Conservation (phyloP, 1,284 basidiomycete species). For the Trametes sp. region DNA sequence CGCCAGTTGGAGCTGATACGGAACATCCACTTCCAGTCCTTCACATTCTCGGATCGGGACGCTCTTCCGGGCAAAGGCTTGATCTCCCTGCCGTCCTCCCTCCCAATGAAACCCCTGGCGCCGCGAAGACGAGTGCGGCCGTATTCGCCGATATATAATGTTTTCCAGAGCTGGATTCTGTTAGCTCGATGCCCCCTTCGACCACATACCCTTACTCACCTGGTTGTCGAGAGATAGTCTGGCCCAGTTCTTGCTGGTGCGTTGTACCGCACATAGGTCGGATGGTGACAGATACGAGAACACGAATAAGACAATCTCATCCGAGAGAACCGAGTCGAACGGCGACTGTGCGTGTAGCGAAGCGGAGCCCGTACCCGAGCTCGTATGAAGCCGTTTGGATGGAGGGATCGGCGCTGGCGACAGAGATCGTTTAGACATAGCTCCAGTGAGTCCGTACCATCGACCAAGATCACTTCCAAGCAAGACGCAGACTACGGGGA, state of each 20-base stretch:
- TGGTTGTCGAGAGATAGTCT: conserved; percentile 67
- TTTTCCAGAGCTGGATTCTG: conserved; percentile 61
- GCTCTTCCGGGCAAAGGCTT: conserved; percentile 63
- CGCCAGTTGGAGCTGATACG: conserved; percentile 82
- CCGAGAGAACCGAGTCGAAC: conserved; percentile 69
- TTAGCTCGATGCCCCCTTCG: conserved; percentile 16
- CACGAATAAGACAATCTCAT: conserved; percentile 76
- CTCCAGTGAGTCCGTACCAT: neutral
- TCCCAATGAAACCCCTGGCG: conserved; percentile 62
- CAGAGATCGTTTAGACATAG: conserved; percentile 19
- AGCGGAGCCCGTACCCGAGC: no score
- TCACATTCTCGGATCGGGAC: conserved; percentile 51
- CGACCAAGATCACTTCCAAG: no score
- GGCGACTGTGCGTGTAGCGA: conserved; percentile 39
- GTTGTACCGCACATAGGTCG: conserved; percentile 72
- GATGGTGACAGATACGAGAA: conserved; percentile 72
- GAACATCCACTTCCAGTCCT: conserved; percentile 87
- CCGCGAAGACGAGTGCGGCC: conserved; percentile 73
- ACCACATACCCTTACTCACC: conserved; percentile 47
- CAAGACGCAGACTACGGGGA: no score
- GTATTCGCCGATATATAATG: conserved; percentile 65
- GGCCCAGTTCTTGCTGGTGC: conserved; percentile 70
- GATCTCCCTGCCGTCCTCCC: conserved; percentile 63
- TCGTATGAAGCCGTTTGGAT: conserved; percentile 64
- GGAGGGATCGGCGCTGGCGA: conserved; percentile 55